Evolutionary conservation across 2,329 filamentous ascomycete genomes (phyloP).

Genomic region (Phialocephala sp.): DNA sequence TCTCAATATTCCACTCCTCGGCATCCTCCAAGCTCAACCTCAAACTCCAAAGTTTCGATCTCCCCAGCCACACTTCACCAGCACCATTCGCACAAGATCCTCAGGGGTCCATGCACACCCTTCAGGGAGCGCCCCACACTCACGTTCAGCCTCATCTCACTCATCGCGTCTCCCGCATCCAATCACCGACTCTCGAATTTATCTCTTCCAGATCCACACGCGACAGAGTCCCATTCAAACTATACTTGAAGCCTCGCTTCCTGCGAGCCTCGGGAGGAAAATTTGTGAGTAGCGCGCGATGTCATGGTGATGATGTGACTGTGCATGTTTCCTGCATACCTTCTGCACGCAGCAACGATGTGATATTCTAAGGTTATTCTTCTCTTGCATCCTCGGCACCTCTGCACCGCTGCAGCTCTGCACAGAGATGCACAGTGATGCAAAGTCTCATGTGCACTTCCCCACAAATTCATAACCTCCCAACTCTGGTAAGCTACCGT

Average conservation of each 20-base stretch:
- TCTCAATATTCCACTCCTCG: not conserved
- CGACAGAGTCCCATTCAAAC: not conserved
- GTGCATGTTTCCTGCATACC: not conserved
- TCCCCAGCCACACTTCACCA: not conserved
- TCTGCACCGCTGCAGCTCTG: too few species aligned
- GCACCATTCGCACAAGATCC: not conserved
- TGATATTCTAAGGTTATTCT: too few species aligned
- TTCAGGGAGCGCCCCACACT: not conserved
- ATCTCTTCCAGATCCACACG: not conserved
- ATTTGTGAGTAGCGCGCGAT: not conserved
- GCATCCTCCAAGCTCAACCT: not conserved
- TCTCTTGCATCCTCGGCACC: too few species aligned
- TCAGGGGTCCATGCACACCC: constrained; percentile 2
- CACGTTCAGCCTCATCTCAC: constrained; percentile 2
- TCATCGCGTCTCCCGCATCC: not conserved
- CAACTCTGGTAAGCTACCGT: too few species aligned
- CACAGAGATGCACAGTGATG: too few species aligned
- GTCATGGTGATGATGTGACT: not conserved
- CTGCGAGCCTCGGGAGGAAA: not conserved
- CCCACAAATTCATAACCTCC: too few species aligned
- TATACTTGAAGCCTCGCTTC: not conserved
- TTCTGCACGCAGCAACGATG: not conserved
- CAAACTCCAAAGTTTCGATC: not conserved
- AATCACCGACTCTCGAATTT: not conserved
- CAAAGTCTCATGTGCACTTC: too few species aligned